Percentiles rank a stretch among this genome's conserved stretches.
Evolutionary conservation across 768 basidiomycete species (phyloP).

Genomic region (Collybiopsis confluens): DNA sequence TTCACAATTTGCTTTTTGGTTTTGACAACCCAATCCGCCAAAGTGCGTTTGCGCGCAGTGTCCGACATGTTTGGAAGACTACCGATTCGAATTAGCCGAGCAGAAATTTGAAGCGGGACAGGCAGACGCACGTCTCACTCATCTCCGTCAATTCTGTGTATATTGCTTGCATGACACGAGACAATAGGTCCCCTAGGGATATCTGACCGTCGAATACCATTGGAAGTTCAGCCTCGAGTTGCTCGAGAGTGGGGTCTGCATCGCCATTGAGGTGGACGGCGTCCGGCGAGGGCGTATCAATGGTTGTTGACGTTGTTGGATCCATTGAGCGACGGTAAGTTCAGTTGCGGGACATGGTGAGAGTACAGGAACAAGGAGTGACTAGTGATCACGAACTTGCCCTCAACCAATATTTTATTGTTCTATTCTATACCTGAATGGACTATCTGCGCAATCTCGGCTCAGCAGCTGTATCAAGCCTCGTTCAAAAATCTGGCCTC

Average conservation of each 20-base stretch:
- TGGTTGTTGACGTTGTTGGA: neutral
- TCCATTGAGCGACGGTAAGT: neutral
- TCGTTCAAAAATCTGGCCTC: constrained; percentile 92
- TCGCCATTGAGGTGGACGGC: constrained; percentile 21
- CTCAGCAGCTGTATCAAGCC: constrained; percentile 79
- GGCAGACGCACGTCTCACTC: constrained; percentile 73
- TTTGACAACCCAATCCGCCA: constrained; percentile 89
- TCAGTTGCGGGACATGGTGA: neutral
- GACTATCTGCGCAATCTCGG: constrained; percentile 81
- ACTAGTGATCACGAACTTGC: no score
- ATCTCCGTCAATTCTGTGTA: constrained; percentile 81
- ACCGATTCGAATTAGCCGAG: constrained; percentile 7
- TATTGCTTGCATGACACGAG: constrained; percentile 71
- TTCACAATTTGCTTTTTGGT: constrained; percentile 89
- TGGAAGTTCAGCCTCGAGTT: constrained; percentile 73
- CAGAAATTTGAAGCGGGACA: neutral
- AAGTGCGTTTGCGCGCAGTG: constrained; percentile 67
- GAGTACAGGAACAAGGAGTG: neutral
- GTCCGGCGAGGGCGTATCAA: constrained; percentile 8
- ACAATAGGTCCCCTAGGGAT: constrained; percentile 67
- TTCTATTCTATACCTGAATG: constrained; percentile 36
- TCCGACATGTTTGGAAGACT: constrained; percentile 85
- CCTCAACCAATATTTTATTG: neutral
- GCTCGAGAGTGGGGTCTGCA: constrained; percentile 39
- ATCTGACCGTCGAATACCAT: constrained; percentile 71